phyloP scores from a whole-genome alignment of 768 basidiomycete species.

The Boletellus emodensis region DNA sequence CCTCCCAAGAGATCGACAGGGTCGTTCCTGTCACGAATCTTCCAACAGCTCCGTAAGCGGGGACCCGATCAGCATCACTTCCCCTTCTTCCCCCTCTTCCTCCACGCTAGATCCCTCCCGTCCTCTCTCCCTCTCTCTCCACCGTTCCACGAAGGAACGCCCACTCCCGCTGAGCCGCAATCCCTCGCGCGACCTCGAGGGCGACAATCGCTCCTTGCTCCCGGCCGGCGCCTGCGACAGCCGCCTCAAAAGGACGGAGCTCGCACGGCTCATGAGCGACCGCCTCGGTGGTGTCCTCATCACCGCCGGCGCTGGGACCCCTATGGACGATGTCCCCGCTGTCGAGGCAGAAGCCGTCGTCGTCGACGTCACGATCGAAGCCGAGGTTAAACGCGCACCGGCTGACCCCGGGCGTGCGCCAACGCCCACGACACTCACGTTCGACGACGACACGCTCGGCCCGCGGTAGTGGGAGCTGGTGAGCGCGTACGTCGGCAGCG shows the following conservation, averaged over 20 bases:
- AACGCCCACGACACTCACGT: neutral
- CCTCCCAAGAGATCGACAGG: neutral
- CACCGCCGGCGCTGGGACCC: neutral
- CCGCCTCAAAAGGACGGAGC: conserved; percentile 24
- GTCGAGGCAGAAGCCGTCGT: neutral
- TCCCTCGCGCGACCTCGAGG: conserved; percentile 2
- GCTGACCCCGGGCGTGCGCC: conserved; percentile 22
- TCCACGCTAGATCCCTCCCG: neutral
- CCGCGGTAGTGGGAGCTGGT: conserved; percentile 3
- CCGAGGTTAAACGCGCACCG: conserved; percentile 14
- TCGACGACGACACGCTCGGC: neutral
- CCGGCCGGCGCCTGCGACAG: conserved; percentile 18
- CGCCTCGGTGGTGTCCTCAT: neutral
- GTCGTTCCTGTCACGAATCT: neutral
- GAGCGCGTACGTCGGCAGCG: conserved; percentile 10
- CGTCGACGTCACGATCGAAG: neutral
- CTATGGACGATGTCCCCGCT: neutral
- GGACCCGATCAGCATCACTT: conserved; percentile 21
- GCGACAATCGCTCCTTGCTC: neutral
- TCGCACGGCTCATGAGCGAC: conserved; percentile 27
- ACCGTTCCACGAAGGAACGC: neutral
- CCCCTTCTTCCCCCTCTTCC: conserved; percentile 3
- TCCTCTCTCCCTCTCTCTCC: neutral
- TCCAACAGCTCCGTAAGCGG: conserved; percentile 6
- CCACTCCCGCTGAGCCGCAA: conserved; percentile 1